A percentile compares a stretch with the other conserved stretches of the same genome.
Conservation (phyloP, 2,329 filamentous ascomycete genomes). For the Cordyceps militaris region DNA sequence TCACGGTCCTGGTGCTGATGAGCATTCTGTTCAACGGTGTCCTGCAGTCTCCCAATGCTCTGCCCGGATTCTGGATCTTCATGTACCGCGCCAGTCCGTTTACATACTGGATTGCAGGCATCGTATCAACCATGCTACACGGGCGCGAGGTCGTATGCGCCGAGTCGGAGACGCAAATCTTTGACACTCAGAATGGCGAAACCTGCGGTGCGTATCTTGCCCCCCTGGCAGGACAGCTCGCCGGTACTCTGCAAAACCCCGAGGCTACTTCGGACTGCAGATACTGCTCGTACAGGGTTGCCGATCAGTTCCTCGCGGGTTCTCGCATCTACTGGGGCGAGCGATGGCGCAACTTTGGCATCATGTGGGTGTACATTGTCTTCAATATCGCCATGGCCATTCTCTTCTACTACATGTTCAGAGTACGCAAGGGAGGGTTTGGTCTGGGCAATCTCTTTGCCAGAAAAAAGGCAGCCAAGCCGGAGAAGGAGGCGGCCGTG, state of each 20-base stretch:
- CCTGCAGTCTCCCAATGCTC: constrained; percentile 46
- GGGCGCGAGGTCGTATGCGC: constrained; percentile 46
- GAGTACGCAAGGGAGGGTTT: constrained; percentile 35
- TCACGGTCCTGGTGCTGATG: constrained; percentile 52
- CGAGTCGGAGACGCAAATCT: constrained; percentile 51
- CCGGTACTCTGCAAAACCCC: constrained; percentile 57
- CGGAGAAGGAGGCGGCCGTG: constrained; percentile 1
- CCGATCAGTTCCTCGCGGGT: constrained; percentile 50
- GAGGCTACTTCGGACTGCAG: constrained; percentile 49
- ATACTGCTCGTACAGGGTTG: constrained; percentile 59
- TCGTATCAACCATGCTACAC: constrained; percentile 59
- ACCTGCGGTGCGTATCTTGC: constrained; percentile 60
- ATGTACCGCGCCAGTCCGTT: constrained; percentile 65
- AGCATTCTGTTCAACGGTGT: constrained; percentile 58
- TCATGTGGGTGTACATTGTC: constrained; percentile 59
- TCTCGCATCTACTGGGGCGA: constrained; percentile 44
- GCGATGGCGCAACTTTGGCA: constrained; percentile 63
- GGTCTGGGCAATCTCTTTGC: constrained; percentile 7
- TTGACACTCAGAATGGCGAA: constrained; percentile 54
- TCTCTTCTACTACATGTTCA: constrained; percentile 54
- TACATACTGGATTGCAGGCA: constrained; percentile 61
- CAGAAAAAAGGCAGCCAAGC: constrained; percentile 5
- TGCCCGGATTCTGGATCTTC: constrained; percentile 71
- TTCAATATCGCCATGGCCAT: constrained; percentile 58
- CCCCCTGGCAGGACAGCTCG: constrained; percentile 41